Base-by-base conservation (phyloP, 208 protist species). In the Wallacemonas sp. region DNA sequence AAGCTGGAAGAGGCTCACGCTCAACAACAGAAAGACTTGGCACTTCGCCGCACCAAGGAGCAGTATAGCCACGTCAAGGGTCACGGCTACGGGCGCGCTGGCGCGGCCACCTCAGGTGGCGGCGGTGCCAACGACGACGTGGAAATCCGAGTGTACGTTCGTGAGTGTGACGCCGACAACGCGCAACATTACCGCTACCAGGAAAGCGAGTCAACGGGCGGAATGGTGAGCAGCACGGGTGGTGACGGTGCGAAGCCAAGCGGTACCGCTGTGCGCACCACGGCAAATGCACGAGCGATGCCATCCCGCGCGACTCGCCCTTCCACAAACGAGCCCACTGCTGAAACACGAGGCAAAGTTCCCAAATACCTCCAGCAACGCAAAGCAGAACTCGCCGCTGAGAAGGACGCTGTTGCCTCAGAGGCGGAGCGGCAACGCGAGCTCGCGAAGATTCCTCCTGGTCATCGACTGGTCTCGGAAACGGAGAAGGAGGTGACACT, bases 91-190 rank as follows among this genome's bases (percentile, higher is more conserved):
- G 84, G 83, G 1, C 59, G 64, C 3, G 36, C 19, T 37, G 66
- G 50, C 2, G 22, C 24, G 2, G 21, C 17, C 0, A 34, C 26
- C 33, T 3, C 26, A 5, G 24, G 62, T 41, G n/a, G 21, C 33
- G 12, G 41, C 36, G 46, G 33, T 36, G 45, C 60, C 29, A 65
- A 12, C 3, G 85, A 80, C 33, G 86, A 93, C 46, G 82, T 85
- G 10, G 63, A 95, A 46, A 89, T 95, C 21, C 78, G 78, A 29
- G 89, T 95, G 19, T 95, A 85, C 69, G 76, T 95, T 45, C 89
- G 84, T 4, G 89, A 95, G 76, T 95, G 89, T 52, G 89, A 95
- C 36, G 71, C 54, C 6, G 74, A 77, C 22, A 44, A 70, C 15
- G 83, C 74, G 22, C 73, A 82, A 45, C 24, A 29, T 5, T 91